phyloP scores from a whole-genome alignment of 2,329 filamentous ascomycete genomes.

The Fusarium sterilihyphosum region DNA sequence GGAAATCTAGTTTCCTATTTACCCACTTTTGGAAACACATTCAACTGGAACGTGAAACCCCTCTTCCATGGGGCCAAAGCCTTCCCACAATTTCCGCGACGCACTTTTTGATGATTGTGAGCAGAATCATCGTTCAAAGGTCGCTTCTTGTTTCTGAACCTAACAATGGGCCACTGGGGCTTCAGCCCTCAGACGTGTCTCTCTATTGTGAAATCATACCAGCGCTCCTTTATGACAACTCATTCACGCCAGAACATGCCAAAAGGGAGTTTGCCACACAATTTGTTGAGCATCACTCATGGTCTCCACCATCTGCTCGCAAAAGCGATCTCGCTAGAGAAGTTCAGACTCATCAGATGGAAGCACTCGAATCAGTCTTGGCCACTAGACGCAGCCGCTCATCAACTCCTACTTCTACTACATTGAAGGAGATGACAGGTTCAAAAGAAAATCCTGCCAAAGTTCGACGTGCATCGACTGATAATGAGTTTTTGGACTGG shows the following conservation, averaged over 20 bases:
- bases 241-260: background rate
- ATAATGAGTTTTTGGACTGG: background rate
- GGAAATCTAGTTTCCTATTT: background rate
- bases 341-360: background rate
- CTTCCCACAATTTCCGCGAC: background rate
- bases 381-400: background rate
- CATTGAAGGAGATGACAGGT: background rate
- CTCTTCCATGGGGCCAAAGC: background rate
- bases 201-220: background rate
- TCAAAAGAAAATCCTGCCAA: background rate
- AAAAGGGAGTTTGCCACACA: background rate
- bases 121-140: background rate
- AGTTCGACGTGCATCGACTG: background rate
- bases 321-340: background rate
- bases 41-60: background rate
- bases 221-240: background rate
- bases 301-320: background rate
- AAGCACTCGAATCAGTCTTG: background rate
- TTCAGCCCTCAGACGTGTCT: background rate
- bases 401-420: background rate
- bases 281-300: background rate
- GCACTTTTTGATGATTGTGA: background rate
- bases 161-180: background rate
- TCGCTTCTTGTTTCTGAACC: background rate
- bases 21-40: background rate